These are phyloP conservation scores for Linum usitatissimum DNA, from an alignment of 345 rosid species.

Conservation along the genomic window DNA sequence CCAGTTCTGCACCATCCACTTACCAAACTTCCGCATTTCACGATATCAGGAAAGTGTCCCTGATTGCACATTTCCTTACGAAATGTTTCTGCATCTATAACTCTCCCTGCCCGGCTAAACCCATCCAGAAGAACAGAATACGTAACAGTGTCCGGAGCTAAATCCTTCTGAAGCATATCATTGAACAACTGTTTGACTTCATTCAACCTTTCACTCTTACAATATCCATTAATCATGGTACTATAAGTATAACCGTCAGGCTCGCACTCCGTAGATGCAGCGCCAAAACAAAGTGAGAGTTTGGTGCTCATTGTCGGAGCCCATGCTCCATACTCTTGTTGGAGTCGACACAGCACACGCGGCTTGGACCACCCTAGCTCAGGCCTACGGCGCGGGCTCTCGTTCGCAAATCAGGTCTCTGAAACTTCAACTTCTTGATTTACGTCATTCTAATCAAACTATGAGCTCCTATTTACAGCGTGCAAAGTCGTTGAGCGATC, in stretches of 20 bases:
- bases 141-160: not conserved
- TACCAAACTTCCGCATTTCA: not conserved
- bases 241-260: not conserved
- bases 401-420: no score
- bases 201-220: not conserved
- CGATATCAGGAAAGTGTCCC: not conserved
- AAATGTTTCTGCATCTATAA: not conserved
- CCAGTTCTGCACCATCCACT: constrained; percentile 7
- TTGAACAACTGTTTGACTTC: constrained; percentile 4
- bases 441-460: no score
- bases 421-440: no score
- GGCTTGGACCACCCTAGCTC: no score
- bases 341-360: no score
- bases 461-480: no score
- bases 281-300: no score
- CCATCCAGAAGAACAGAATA: not conserved
- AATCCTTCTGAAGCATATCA: not conserved
- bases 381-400: no score
- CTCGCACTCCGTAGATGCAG: not conserved
- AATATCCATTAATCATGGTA: constrained; percentile 5
- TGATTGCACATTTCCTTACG: not conserved
- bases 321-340: no score
- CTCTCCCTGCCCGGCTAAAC: not conserved
- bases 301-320: no score
- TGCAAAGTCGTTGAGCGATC: no score